Evolutionary conservation across 1,139 yeast genomes (phyloP), one percentile per base, ranked within the genome.

Genomic region (Debaryomyces subglobosus): DNA sequence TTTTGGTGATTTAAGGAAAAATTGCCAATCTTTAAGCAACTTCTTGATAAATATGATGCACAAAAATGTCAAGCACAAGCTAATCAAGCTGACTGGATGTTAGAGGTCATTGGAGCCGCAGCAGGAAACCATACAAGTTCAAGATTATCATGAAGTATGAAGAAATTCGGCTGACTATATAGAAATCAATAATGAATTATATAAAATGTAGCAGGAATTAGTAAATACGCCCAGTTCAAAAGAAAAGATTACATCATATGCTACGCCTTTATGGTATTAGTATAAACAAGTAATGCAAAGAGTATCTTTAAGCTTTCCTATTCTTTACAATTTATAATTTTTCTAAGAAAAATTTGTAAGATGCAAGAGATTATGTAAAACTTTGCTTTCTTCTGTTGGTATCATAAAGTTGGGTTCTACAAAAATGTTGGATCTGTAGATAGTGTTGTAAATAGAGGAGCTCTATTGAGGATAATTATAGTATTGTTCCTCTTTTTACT

Each of bases 401-500:
- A 89, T 67, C 90, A 87, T 62, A 95, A 96, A 5, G 81, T 88
- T 53, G 96, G 95, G 1, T 70, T 84, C 50, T 81, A 83, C 59
- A 50, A 61, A 9, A 85, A 85, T 62, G 87, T 90, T 6, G 65
- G 65, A 4, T 55, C 62, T 35, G 63, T 60, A 29, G 56, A 63
- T 46, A 34, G 54, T 1, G 64, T 63, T 12, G 39, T 53, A 38
- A 56, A 62, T 44, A 60, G 79, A 64, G 77, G 86, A 71, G 67
- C 73, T 49, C 61, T 73, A 51, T 63, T 68, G 67, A 65, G 79
- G 77, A 47, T 81, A 67, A 59, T 63, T 63, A 61, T 74, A 74
- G 47, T 80, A 63, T 46, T 69, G 60, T 66, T 68, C 58, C 68
- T 54, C 53, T 71, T 12, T 74, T 66, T 52, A 53, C 68, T 16